Base-by-base conservation (phyloP, 2,329 filamentous ascomycete genomes). In the Lachnellula hyalina region DNA sequence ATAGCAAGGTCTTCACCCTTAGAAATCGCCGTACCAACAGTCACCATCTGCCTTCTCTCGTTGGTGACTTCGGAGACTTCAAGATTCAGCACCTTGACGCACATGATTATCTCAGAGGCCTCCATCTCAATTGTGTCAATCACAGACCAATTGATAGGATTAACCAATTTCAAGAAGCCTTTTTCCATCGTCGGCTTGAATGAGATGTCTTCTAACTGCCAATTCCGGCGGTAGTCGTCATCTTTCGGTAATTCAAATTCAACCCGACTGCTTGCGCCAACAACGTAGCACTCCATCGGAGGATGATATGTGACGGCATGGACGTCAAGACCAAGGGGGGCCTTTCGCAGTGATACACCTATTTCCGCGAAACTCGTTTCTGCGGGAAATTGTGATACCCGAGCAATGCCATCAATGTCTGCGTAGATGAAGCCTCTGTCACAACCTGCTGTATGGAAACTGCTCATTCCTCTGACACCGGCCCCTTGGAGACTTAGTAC, bases 51-150 rank as follows among this genome's bases (percentile, higher is more conserved):
- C 65, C 85, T 87, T 15, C 90, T 85, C 68, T 96, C 89, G 67
- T 94, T 90, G 0, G 91, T 96, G 35, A 86, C 84, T 72, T 99
- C 94, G 0, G 92, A 96, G 7, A 96, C 79, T 71, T 97, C 94
- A 14, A 99, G 81, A 52, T 88, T 87, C 40, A 97, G 79, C 4
- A 87, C 86, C 69, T 93, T 86, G 65, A 97, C 82, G 58, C 87
- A 90, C 68, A 94, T 86, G 14, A 96, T 78, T 12, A 84, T 81
- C 72, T 96, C 93, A 58, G 80, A 85, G 0, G 82, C 75, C 52
- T 92, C 89, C 61, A 96, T 79, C 44, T 84, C 76, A 51, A 91
- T 76, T 23, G 80, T 84, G 68, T 96, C 89, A 55, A 97, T 87
- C 38, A 92, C 77, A 0, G 82, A 82, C 84, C 90, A 92, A 4